Evolutionary conservation across 2,329 filamentous ascomycete genomes (phyloP).

Genomic region (Xylaria sp.): DNA sequence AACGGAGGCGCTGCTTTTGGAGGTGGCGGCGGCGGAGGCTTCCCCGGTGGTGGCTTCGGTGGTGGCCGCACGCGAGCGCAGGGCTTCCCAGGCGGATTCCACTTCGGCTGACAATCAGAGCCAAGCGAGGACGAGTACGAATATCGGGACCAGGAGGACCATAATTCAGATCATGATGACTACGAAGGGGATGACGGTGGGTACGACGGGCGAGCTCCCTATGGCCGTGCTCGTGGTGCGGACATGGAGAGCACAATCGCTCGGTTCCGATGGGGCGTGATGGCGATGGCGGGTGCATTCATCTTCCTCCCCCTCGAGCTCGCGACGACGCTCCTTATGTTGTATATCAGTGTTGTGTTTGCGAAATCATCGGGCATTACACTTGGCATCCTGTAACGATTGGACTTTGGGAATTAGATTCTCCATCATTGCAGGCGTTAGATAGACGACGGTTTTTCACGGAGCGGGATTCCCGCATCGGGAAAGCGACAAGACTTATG

Average conservation of each 20-base stretch:
- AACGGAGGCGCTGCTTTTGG: constrained; percentile 68
- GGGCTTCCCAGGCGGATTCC: constrained; percentile 64
- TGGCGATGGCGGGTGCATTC: constrained; percentile 44
- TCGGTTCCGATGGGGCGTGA: constrained; percentile 46
- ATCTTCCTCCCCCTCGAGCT: constrained; percentile 48
- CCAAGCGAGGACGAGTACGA: constrained; percentile 48
- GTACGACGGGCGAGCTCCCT: constrained; percentile 32
- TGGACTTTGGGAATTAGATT: constrained; percentile 43
- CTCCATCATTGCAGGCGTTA: constrained; percentile 46
- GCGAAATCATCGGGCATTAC: constrained; percentile 44
- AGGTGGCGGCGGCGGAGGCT: constrained; percentile 54
- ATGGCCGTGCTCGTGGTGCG: constrained; percentile 31
- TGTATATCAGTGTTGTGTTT: constrained; percentile 48
- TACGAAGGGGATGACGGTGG: constrained; percentile 46
- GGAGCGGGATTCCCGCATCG: constrained; percentile 25
- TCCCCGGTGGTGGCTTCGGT: constrained; percentile 52
- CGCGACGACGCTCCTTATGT: constrained; percentile 45
- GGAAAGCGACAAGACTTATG: constrained; percentile 21
- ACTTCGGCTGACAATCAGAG: constrained; percentile 62
- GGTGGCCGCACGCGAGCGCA: constrained; percentile 56
- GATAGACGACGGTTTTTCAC: constrained; percentile 37
- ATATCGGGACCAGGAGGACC: constrained; percentile 44
- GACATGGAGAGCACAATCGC: constrained; percentile 41
- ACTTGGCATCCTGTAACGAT: constrained; percentile 44
- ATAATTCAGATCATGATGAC: constrained; percentile 48